Evolutionary conservation across 176 grass and related monocot genomes (phyloP).

Genomic region (Raddia guianensis): DNA sequence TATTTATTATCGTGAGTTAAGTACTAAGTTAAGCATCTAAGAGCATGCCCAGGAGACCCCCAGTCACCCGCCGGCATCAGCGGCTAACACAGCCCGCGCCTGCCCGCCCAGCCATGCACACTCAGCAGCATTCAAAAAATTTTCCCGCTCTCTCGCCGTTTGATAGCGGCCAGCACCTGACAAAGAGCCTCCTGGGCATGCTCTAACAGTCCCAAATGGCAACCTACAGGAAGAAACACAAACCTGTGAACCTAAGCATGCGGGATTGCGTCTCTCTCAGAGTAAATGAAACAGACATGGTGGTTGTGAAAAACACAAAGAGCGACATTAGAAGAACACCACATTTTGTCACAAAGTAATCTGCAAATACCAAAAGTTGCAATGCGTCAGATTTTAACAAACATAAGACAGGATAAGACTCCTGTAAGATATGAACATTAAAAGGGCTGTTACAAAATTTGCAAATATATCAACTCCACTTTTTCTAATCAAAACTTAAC

Average conservation of each 20-base stretch:
- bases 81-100: no score
- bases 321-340: conserved; percentile 98
- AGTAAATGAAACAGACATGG: conserved; percentile 99
- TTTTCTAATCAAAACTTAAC: conserved; percentile 26
- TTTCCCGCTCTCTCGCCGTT: no score
- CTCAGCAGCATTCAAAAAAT: no score
- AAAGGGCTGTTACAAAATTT: conserved; percentile 10
- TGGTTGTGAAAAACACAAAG: conserved; percentile 99
- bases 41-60: no score
- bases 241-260: conserved; percentile 99
- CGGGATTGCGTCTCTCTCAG: conserved; percentile 97
- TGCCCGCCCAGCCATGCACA: no score
- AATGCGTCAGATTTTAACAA: conserved; percentile 41
- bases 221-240: conserved; percentile 40
- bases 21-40: conserved; percentile 1
- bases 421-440: conserved; percentile 23
- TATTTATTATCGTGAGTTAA: conserved; percentile 25
- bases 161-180: no score
- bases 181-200: no score
- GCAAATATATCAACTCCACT: not conserved
- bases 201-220: conserved; percentile 25
- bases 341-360: conserved; percentile 97
- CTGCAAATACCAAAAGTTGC: conserved; percentile 54
- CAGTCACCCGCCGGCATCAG: no score
- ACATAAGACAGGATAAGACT: conserved; percentile 30